A percentile compares a stretch with the other conserved stretches of the same genome.
Evolutionary conservation across 2,329 filamentous ascomycete species (phyloP).

Genomic region (Cyphellophora europaea): DNA sequence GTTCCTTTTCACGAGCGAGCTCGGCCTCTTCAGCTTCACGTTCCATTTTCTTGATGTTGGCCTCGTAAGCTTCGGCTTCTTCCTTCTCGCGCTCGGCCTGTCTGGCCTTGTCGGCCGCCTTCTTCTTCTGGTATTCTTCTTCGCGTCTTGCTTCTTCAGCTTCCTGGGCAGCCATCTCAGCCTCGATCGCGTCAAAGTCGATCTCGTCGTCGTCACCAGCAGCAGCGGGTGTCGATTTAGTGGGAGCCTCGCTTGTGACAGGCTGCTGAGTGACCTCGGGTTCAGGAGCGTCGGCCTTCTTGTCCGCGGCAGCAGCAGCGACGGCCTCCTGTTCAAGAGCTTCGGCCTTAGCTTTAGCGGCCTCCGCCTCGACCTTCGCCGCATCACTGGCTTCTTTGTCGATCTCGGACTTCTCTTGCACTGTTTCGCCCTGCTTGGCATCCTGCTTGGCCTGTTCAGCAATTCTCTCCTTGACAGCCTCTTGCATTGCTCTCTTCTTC

Average conservation of each 20-base stretch:
- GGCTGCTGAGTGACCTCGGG: slow-evolving; percentile 17
- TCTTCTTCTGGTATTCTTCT: slow-evolving; percentile 55
- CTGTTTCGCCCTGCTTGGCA: slow-evolving; percentile 29
- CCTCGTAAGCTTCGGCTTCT: slow-evolving; percentile 33
- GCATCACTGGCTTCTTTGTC: slow-evolving; percentile 36
- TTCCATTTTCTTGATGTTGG: slow-evolving; percentile 40
- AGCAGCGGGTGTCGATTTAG: slow-evolving; percentile 10
- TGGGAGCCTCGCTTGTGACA: slow-evolving; percentile 9
- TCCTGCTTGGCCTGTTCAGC: slow-evolving; percentile 45
- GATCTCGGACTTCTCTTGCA: slow-evolving; percentile 25
- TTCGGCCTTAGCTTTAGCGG: slow-evolving; percentile 13
- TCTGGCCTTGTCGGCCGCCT: slow-evolving; percentile 62
- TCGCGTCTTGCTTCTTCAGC: slow-evolving; percentile 36
- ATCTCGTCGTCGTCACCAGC: slow-evolving; percentile 28
- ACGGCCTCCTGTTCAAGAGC: slow-evolving; percentile 22
- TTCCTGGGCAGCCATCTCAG: slow-evolving; percentile 37
- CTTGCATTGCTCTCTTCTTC: slow-evolving; percentile 66
- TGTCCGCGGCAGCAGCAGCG: slow-evolving; percentile 32
- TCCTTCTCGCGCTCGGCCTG: slow-evolving; percentile 36
- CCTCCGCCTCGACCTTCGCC: slow-evolving; percentile 16
- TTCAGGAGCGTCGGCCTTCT: slow-evolving; percentile 33
- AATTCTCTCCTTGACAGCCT: slow-evolving; percentile 40
- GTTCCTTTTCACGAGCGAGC: slow-evolving; percentile 33
- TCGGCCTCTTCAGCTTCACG: slow-evolving; percentile 38
- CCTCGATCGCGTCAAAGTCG: slow-evolving; percentile 37